These are phyloP conservation scores for Phaeosphaeriaceae sp. DNA, from an alignment of 2,329 filamentous ascomycete species.

Conservation along the genomic window DNA sequence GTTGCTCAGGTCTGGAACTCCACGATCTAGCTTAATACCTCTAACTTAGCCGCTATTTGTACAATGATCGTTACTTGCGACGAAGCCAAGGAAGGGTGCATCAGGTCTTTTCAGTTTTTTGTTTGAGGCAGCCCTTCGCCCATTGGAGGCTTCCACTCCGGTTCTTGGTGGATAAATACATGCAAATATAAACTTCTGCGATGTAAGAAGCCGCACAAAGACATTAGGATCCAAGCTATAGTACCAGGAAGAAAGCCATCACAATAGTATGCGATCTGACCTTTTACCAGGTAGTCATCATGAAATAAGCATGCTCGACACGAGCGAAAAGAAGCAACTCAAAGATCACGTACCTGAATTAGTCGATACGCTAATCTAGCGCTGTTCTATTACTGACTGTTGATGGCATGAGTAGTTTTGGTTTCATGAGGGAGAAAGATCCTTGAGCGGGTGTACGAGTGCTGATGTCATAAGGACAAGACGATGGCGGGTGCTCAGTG, in stretches of 20 bases:
- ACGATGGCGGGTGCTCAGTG: background rate
- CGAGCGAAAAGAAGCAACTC: background rate
- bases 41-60: slow-evolving; percentile 1
- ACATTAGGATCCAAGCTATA: background rate
- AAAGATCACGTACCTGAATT: slow-evolving; percentile 7
- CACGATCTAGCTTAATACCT: too few relatives aligned
- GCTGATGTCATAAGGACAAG: too few relatives aligned
- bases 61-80: background rate
- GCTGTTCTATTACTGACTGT: background rate
- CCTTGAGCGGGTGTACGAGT: too few relatives aligned
- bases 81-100: background rate
- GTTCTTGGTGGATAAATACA: background rate
- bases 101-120: slow-evolving; percentile 32
- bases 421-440: slow-evolving; percentile 1
- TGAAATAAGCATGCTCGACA: slow-evolving; percentile 1
- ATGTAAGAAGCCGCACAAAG: slow-evolving; percentile 8
- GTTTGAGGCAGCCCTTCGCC: slow-evolving; percentile 33
- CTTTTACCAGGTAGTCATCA: slow-evolving; percentile 45
- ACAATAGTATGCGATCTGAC: slow-evolving; percentile 32
- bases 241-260: slow-evolving; percentile 29
- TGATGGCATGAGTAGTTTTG: background rate
- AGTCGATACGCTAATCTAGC: background rate
- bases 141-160: slow-evolving; percentile 30
- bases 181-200: slow-evolving; percentile 5
- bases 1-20: too few relatives aligned